Evolutionary conservation across 2,329 filamentous ascomycete genomes (phyloP), one percentile per base, ranked within the genome.

Genomic region (Sordariomycetes sp.): DNA sequence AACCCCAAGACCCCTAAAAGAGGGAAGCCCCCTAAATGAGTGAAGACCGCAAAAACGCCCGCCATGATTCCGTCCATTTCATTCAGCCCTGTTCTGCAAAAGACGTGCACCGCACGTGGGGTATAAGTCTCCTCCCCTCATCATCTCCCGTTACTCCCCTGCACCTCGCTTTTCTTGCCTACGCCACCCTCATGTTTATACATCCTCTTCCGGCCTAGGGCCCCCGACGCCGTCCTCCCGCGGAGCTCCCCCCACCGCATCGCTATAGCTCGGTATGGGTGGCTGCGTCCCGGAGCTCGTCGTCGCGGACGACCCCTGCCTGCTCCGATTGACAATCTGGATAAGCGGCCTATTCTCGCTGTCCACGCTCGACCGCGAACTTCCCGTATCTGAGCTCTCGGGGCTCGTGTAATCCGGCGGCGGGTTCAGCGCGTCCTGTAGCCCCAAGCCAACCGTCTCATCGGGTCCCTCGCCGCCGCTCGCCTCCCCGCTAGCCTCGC

Each of bases 241-340:
- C 39, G 45, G 45, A 6, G n/a, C 7, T 3, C 59, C 60, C 50
- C 73, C 72, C 50, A 90, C 76, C 1, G 88, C 89, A 59, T 89
- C 88, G 67, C 84, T 88, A 67, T 95, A 95, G 64, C 82, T 91
- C 2, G 89, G 89, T 61, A 94, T 90, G 0, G 89, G 88, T 25
- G 88, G 86, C 32, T 66, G 62, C 35, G 62, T 62, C 50, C 35
- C 51, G 10, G 25, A 20, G 3, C 42, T 15, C 39, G 15, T 45
- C 50, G 76, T 74, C 0, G 73, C 70, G 62, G 76, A 65, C 1
- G 81, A 81, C 52, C 69, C 70, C 3, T 75, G 76, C 24, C 79
- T 74, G 60, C 72, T 78, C 56, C 77, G 76, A 58, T 75, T 76
- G 61, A 76, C 69, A 4, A 76, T 71, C 34, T 72, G 71, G 36